Conservation (phyloP, 2,329 filamentous ascomycete species). For the Ophiostoma pallidulum region DNA sequence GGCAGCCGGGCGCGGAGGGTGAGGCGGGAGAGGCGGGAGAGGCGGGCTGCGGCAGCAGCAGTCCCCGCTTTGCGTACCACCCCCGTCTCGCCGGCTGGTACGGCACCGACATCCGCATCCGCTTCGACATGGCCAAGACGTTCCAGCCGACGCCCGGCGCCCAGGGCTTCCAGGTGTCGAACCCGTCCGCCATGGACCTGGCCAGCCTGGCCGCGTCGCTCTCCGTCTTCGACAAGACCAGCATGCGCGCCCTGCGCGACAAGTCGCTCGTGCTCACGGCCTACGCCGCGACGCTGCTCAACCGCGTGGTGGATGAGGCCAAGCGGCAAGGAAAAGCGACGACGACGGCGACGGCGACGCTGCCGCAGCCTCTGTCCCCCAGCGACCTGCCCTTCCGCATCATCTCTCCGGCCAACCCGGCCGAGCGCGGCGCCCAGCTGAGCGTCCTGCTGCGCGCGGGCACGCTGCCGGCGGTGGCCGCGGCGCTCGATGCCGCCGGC, state of each 20-base stretch:
- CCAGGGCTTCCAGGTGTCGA: conserved; percentile 74
- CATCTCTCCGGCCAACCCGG: conserved; percentile 60
- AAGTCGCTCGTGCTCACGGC: conserved; percentile 66
- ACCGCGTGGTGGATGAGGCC: conserved; percentile 29
- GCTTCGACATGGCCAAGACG: conserved; percentile 76
- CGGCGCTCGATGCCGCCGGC: conserved; percentile 54
- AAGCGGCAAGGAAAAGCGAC: not conserved
- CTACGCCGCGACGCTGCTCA: conserved; percentile 63
- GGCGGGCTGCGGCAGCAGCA: too few species aligned
- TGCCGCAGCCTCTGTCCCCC: too few species aligned
- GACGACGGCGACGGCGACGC: too few species aligned
- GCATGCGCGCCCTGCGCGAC: conserved; percentile 56
- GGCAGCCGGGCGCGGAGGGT: too few species aligned
- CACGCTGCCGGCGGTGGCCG: conserved; percentile 49
- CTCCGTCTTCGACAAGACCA: conserved; percentile 62
- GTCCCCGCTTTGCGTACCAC: conserved; percentile 41
- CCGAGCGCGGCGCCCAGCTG: conserved; percentile 66
- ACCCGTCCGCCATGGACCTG: conserved; percentile 70
- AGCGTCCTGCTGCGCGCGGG: conserved; percentile 61
- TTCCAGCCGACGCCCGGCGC: conserved; percentile 73
- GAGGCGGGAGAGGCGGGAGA: too few species aligned
- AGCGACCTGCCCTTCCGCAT: conserved; percentile 43
- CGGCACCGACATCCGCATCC: conserved; percentile 64
- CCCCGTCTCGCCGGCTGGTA: conserved; percentile 77
- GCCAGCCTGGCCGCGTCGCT: conserved; percentile 65